A percentile compares a stretch with the other conserved stretches of the same genome.
Conservation (phyloP, 768 basidiomycete species). For the Lepiota brunneoincarnata region DNA sequence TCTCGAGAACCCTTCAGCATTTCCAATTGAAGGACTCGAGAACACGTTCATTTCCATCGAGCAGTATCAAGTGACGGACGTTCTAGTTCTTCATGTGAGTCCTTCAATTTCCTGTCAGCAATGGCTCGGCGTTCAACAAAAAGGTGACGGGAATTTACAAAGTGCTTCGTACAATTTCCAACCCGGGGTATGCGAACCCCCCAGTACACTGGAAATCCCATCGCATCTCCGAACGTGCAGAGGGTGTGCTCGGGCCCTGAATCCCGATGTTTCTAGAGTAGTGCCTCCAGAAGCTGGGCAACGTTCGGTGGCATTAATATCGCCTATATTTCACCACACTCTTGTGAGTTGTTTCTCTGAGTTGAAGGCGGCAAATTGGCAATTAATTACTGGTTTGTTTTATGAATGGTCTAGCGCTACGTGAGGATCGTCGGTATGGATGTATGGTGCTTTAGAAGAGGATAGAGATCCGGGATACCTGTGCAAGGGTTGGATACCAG, state of each 20-base stretch:
- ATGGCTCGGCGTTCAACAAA: too few relatives aligned
- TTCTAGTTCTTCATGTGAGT: background rate
- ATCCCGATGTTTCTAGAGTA: background rate
- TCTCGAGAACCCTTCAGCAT: background rate
- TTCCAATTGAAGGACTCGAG: background rate
- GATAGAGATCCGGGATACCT: too few relatives aligned
- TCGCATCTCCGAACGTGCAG: background rate
- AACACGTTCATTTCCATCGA: background rate
- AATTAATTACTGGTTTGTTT: too few relatives aligned
- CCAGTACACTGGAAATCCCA: too few relatives aligned
- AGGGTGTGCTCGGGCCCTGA: background rate
- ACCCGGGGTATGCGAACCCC: too few relatives aligned
- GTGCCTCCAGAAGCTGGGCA: background rate
- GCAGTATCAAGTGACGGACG: background rate
- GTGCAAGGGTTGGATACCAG: too few relatives aligned
- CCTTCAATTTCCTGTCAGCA: too few relatives aligned
- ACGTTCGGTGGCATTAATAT: background rate
- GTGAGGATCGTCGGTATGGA: background rate
- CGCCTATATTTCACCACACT: background rate
- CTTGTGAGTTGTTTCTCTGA: background rate
- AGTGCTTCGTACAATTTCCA: too few relatives aligned
- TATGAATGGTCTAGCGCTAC: background rate
- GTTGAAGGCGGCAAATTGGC: too few relatives aligned
- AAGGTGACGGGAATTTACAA: background rate
- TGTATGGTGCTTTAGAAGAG: too few relatives aligned